Evolutionary conservation across 805 yeast genomes (phyloP).

Genomic region (Saccharomycopsis sp.): DNA sequence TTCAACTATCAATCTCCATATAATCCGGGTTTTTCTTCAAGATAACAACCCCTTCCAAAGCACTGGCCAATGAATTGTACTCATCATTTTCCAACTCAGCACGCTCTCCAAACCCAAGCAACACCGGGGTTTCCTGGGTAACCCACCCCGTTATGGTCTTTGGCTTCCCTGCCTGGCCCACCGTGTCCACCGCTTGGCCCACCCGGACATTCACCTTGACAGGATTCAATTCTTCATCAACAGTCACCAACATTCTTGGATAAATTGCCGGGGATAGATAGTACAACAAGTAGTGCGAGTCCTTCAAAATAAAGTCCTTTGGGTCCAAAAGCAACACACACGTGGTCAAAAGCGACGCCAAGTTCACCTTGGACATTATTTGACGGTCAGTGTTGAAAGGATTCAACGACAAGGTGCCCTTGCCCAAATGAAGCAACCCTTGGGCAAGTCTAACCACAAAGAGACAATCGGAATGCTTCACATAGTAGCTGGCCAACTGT

Average conservation of each 20-base stretch:
- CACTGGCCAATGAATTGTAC: conserved; percentile 69
- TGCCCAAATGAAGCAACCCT: conserved; percentile 91
- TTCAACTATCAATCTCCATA: conserved; percentile 44
- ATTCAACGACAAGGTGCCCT: conserved; percentile 84
- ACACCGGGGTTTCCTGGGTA: conserved; percentile 94
- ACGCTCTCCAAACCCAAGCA: conserved; percentile 87
- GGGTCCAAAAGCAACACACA: conserved; percentile 83
- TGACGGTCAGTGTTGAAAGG: conserved; percentile 87
- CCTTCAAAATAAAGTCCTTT: conserved; percentile 64
- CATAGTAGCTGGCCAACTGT: conserved; percentile 88
- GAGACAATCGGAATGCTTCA: conserved; percentile 80
- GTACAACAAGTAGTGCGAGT: conserved; percentile 73
- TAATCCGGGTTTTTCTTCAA: conserved; percentile 84
- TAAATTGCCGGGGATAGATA: conserved; percentile 81
- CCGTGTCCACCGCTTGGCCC: conserved; percentile 98
- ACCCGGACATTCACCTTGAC: conserved; percentile 94
- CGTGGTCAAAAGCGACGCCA: conserved; percentile 83
- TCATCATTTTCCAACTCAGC: conserved; percentile 96
- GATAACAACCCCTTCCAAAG: conserved; percentile 90
- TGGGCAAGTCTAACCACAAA: conserved; percentile 93
- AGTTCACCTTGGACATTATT: conserved; percentile 76
- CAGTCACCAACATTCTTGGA: conserved; percentile 88
- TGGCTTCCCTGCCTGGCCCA: conserved; percentile 98
- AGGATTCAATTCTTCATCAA: conserved; percentile 78
- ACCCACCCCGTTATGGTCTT: conserved; percentile 99